Evolutionary conservation across 176 grass and related monocot species (phyloP), one percentile per base, ranked within the genome.

Genomic region (Eragrostis nindensis): DNA sequence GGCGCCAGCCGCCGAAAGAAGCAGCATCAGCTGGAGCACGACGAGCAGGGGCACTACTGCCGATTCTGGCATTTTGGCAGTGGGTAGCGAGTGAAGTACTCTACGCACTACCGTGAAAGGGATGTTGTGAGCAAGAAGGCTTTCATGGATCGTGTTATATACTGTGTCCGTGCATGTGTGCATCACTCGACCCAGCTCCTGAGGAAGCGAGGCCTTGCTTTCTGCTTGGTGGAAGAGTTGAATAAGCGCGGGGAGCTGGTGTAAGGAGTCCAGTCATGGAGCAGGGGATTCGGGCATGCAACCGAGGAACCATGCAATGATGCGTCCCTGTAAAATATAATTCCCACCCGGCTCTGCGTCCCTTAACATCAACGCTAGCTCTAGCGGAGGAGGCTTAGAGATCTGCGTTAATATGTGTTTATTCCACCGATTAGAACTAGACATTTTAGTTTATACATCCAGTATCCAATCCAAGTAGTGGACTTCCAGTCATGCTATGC

Each of bases 81-180:
- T 9, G 22, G 17, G 55, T 62, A 5, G 78, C 27, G 80, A 79
- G 49, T 7, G 80, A n/a, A n/a, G n/a, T 26, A 16, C 22, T 5
- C 79, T 53, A 70, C 65, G 57, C 66, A 74, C 61, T 65, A 14
- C 86, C 53, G 11, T 12, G 81, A 88, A 82, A 13, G 73, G 48
- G 57, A 87, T 83, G 80, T 0, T 53, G 81, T 88, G 81, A 88
- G 75, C 52, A 44, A 2, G 24, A 88, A 88, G 81, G 38, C 53
- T 75, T 80, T 74, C 50, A 36, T 19, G 68, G 73, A 57, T 74
- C 38, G 5, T 6, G 48, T 53, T 70, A 68, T 80, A 80, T 61
- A 84, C 46, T 19, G 41, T 36, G 75, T 11, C n/a, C 55, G 0
- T 53, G 81, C 86, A 79, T 29, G 8, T 42, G 66, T 25, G 54